These are phyloP conservation scores for Zygnema cylindricum DNA, from an alignment of 139 green algal genomes.

Conservation along the genomic window DNA sequence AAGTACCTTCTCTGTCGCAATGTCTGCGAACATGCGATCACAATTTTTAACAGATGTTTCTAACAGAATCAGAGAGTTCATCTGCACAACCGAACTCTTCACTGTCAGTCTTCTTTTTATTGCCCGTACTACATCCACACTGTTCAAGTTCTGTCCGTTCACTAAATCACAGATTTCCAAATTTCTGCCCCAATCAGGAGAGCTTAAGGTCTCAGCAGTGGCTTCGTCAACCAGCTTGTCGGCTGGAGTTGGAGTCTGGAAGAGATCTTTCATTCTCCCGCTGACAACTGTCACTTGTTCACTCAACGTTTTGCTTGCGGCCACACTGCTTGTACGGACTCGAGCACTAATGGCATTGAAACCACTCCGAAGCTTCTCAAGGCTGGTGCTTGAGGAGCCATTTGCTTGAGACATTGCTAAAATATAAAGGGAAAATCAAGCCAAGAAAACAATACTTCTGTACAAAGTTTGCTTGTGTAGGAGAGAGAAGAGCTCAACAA, in stretches of 20 bases:
- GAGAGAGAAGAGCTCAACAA: no score
- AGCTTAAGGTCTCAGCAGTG: slow-evolving; percentile 9
- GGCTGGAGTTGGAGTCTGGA: slow-evolving; percentile 18
- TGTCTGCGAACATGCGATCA: slow-evolving; percentile 41
- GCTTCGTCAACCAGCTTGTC: slow-evolving; percentile 36
- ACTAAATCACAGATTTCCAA: slow-evolving; percentile 39
- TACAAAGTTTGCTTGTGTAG: no score
- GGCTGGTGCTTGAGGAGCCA: background rate
- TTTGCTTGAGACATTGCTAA: no score
- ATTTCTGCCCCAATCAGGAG: slow-evolving; percentile 25
- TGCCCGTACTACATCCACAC: background rate
- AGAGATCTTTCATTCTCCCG: slow-evolving; percentile 41
- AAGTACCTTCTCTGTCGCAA: slow-evolving; percentile 46
- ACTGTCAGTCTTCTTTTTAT: slow-evolving; percentile 38
- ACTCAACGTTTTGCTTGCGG: background rate
- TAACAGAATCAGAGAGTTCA: slow-evolving; percentile 24
- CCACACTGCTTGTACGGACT: background rate
- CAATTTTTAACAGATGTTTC: slow-evolving; percentile 49
- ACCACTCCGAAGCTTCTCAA: background rate
- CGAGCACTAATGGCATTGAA: background rate
- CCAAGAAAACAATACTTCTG: no score
- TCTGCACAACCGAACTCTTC: slow-evolving; percentile 10
- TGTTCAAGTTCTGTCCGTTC: slow-evolving; percentile 7
- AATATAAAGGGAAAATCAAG: no score
- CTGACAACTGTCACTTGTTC: slow-evolving; percentile 12